Evolutionary conservation across 2,329 filamentous ascomycete genomes (phyloP).

Genomic region (Thelonectria rubi): DNA sequence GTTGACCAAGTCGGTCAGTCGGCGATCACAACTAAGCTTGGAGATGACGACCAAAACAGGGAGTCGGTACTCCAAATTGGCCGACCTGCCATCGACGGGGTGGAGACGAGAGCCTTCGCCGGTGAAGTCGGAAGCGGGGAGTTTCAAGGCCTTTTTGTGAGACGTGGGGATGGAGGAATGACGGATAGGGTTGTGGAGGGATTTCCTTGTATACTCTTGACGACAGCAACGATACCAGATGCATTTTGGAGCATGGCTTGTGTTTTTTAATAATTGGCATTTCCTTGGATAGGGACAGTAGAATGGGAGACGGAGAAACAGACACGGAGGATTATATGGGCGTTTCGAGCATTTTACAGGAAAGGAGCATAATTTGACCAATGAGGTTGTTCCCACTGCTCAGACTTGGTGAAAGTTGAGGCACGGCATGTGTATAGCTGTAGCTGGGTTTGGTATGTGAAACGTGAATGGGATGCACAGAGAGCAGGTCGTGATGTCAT

Average conservation of each 20-base stretch:
- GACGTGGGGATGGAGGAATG: not conserved
- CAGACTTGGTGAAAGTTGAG: too few relatives aligned
- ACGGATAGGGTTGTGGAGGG: conserved; percentile 1
- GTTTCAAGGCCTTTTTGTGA: conserved; percentile 40
- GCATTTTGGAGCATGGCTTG: conserved; percentile 16
- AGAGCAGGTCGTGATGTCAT: not conserved
- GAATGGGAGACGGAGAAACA: not conserved
- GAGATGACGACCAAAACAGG: conserved; percentile 13
- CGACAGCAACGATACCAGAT: conserved; percentile 28
- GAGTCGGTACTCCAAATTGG: conserved; percentile 26
- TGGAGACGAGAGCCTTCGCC: conserved; percentile 35
- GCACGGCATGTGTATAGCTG: too few relatives aligned
- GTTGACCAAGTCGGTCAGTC: conserved; percentile 21
- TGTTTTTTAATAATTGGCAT: conserved; percentile 1
- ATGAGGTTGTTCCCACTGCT: not conserved
- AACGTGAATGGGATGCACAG: too few relatives aligned
- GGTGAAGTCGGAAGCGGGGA: conserved; percentile 35
- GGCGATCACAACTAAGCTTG: conserved; percentile 7
- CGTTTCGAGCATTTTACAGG: not conserved
- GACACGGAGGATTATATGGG: not conserved
- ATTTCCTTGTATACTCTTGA: conserved; percentile 22
- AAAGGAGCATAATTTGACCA: not conserved
- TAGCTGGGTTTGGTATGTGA: too few relatives aligned
- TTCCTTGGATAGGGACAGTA: not conserved
- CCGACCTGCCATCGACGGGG: conserved; percentile 21